Evolutionary conservation across 306 rosid species (phyloP).

Genomic region (Alnus rubra): DNA sequence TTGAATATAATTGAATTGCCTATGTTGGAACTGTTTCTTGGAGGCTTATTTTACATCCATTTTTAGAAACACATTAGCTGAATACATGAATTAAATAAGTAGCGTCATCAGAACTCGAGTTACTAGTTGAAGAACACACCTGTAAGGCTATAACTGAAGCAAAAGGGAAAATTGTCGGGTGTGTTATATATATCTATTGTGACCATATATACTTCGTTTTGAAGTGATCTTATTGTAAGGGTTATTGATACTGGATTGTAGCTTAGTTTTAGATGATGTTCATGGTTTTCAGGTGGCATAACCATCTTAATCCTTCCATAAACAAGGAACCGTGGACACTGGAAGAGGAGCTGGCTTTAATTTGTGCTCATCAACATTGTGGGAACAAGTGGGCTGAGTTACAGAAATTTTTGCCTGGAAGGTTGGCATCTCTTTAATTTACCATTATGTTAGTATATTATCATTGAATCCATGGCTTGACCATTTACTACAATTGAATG

Average conservation of each 20-base stretch:
- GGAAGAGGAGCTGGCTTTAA: conserved; percentile 91
- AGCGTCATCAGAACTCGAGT: background rate
- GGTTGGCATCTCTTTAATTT: conserved; percentile 40
- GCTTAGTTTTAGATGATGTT: background rate
- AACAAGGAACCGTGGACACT: conserved; percentile 98
- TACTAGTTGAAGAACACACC: background rate
- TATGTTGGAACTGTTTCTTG: background rate
- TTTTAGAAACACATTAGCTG: background rate
- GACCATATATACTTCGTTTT: background rate
- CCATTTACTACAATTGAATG: background rate
- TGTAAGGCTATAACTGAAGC: background rate
- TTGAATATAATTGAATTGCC: background rate
- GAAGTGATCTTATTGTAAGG: background rate
- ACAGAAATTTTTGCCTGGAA: conserved; percentile 88
- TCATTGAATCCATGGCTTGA: background rate
- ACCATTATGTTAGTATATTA: background rate
- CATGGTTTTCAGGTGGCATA: conserved; percentile 77
- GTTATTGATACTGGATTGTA: background rate
- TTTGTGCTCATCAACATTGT: conserved; percentile 84
- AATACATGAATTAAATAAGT: background rate
- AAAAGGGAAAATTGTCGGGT: too few relatives aligned
- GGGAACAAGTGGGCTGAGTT: conserved; percentile 99
- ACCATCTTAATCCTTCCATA: conserved; percentile 95
- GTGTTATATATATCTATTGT: background rate
- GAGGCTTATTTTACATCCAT: background rate